A percentile compares a stretch with the other conserved stretches of the same genome.
Evolutionary conservation across 164 flowering plant species (phyloP).

Genomic region (Platanus orientalis): DNA sequence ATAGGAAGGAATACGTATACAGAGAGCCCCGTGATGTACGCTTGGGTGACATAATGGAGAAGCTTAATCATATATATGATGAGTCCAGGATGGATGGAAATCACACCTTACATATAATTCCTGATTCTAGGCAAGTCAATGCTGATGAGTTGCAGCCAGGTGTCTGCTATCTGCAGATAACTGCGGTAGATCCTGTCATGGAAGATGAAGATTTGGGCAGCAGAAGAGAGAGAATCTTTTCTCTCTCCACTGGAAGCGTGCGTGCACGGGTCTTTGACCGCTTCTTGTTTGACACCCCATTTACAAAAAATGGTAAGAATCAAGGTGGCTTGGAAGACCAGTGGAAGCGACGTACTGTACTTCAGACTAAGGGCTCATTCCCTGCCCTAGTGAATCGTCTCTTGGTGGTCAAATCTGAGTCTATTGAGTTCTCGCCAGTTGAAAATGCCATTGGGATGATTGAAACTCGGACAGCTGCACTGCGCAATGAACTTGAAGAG

Average conservation of each 20-base stretch:
- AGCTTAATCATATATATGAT: conserved; percentile 90
- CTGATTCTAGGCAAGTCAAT: conserved; percentile 96
- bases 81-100: conserved; percentile 89
- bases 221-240: conserved; percentile 88
- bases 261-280: conserved; percentile 98
- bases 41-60: conserved; percentile 98
- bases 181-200: conserved; percentile 97
- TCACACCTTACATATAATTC: conserved; percentile 83
- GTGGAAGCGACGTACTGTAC: conserved; percentile 90
- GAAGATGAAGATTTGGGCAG: conserved; percentile 98
- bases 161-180: conserved; percentile 90
- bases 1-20: conserved; percentile 80
- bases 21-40: conserved; percentile 97
- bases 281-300: conserved; percentile 96
- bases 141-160: conserved; percentile 93
- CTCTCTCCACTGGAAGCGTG: conserved; percentile 88
- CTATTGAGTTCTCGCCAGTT: conserved; percentile 95
- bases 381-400: conserved; percentile 95
- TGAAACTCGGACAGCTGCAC: conserved; percentile 93
- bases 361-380: conserved; percentile 95
- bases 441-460: conserved; percentile 99
- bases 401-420: conserved; percentile 81
- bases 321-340: conserved; percentile 98
- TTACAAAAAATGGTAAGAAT: conserved; percentile 96
- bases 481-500: conserved; percentile 95